Conservation (phyloP, 2,329 filamentous ascomycete genomes). For the Colletotrichum noveboracense region DNA sequence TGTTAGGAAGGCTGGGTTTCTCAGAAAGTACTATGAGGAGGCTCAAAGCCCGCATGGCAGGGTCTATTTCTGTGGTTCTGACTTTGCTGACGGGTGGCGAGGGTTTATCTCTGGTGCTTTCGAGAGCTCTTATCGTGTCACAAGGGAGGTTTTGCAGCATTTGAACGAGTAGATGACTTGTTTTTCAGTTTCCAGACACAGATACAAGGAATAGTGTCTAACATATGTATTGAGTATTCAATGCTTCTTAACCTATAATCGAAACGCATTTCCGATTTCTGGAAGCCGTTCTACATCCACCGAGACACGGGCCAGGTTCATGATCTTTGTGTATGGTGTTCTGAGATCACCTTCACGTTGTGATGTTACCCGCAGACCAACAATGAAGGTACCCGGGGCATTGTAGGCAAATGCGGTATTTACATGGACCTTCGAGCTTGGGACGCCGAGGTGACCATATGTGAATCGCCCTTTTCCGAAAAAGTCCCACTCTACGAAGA, state of each 20-base stretch:
- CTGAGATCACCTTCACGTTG: neutral
- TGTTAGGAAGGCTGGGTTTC: neutral
- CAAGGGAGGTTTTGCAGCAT: neutral
- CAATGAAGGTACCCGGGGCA: neutral
- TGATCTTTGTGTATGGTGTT: neutral
- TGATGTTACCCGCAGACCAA: neutral
- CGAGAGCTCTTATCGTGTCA: neutral
- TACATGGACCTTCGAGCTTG: neutral
- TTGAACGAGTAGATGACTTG: neutral
- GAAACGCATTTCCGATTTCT: neutral
- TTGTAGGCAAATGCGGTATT: neutral
- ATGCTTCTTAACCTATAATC: neutral
- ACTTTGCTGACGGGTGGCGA: neutral
- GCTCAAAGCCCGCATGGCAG: neutral
- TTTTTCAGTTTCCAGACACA: neutral
- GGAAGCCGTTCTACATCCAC: neutral
- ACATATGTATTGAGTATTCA: no score
- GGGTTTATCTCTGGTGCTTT: neutral
- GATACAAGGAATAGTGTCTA: neutral
- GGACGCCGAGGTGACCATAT: neutral
- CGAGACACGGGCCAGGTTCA: neutral
- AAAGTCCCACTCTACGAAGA: conserved; percentile 24
- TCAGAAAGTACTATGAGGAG: neutral
- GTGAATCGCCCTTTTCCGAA: neutral
- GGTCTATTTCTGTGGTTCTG: neutral